Evolutionary conservation across 1,139 yeast species (phyloP), one percentile per base, ranked within the genome.

Genomic region (Pichia sp.): DNA sequence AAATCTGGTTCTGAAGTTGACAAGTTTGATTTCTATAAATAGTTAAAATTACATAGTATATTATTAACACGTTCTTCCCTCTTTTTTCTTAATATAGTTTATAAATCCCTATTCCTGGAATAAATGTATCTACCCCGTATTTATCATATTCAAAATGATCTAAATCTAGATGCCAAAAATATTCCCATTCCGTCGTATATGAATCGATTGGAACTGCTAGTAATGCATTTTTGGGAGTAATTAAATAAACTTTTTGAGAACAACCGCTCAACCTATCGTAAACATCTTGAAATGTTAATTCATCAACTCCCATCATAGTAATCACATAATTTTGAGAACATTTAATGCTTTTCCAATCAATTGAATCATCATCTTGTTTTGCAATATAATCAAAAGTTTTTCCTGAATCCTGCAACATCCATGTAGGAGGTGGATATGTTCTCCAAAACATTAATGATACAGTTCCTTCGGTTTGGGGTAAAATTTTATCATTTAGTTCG

Each of bases 11-110:
- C 81, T 55, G 98, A 94, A 65, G 95, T 87, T 55, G 98, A 92
- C 66, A 94, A 92, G 71, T 92, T 90, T 68, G 98, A 92, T 51
- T 94, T 94, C 76, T 94, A 94, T 70, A 92, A 89, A 74, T 94
- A 71, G 46, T 32, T 27, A 22, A 26, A 11, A 6, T 26, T 26
- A n/a, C n/a, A n/a, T n/a, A n/a, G n/a, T n/a, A n/a, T n/a, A n/a
- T n/a, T n/a, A n/a, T n/a, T n/a, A n/a, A n/a, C n/a, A n/a, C n/a
- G n/a, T n/a, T n/a, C 8, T 26, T 26, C 8, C 27, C 6, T 26
- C 6, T 26, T 26, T 26, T 26, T 26, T 26, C 8, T 26, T 6
- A 26, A 26, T 26, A 8, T 26, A 26, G 27, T 54, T 71, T 68
- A 63, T 76, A 78, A 9, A 79, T 62, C 1, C 75, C 80, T 30